Evolutionary conservation across 2,329 filamentous ascomycete genomes (phyloP), one percentile per base, ranked within the genome.

Genomic region (Phialophora tarda): DNA sequence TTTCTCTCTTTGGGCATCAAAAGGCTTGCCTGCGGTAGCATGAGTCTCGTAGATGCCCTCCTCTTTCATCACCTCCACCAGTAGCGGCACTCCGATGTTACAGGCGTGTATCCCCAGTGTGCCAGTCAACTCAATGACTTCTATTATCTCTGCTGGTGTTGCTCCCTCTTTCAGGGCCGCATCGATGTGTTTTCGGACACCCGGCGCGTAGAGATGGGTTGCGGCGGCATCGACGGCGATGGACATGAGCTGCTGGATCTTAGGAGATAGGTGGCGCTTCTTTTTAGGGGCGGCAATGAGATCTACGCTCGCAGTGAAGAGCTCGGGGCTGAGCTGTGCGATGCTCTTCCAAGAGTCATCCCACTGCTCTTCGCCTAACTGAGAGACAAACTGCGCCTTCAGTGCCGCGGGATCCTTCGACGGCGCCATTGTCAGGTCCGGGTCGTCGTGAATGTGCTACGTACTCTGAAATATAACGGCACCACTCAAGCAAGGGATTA

Each of bases 71-170:
- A 83, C 80, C 62, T 84, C 81, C 6, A 80, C 77, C 0, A 84
- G 73, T 3, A 83, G 69, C 0, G 81, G 81, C 0, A 82, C 78
- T 0, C 81, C 82, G 17, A 82, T 79, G 53, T 80, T 82, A 64
- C 78, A 80, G 0, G 81, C 79, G 64, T 83, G 81, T 11, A 83
- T 82, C 0, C 82, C 81, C 6, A 83, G 70, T 1, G 80, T 81
- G 59, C 74, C 76, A 1, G 79, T 78, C 21, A 83, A 67, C 64
- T 80, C 80, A 2, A 83, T 75, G 0, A 79, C 77, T 69, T 83
- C 82, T 38, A 83, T 73, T n/a, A 83, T 76, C 69, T 83, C 81
- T 2, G 74, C 72, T 11, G 73, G 71, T 0, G 75, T 77, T 0
- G 82, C 82, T 2, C 82, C 82, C 21, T 75, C 74, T 0, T 71